Conservation (phyloP, 2,329 filamentous ascomycete genomes). For the Pezicula carpinea region DNA sequence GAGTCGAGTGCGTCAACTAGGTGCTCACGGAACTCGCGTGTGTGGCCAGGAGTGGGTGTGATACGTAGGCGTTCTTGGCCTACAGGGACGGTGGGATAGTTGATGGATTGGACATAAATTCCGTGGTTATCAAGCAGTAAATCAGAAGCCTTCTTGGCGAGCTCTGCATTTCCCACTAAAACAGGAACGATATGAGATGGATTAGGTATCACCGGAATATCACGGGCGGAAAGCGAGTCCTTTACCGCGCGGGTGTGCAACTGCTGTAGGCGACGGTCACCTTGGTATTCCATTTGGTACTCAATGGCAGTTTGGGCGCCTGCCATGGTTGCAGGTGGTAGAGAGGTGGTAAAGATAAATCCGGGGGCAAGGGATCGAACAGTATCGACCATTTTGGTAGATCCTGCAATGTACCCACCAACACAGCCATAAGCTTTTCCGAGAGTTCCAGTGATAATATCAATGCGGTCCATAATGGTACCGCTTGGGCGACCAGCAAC, state of each 20-base stretch:
- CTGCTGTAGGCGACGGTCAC: constrained; percentile 88
- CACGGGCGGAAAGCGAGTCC: constrained; percentile 67
- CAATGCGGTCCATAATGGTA: constrained; percentile 90
- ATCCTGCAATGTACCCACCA: constrained; percentile 95
- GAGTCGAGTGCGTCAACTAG: constrained; percentile 78
- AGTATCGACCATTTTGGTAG: constrained; percentile 79
- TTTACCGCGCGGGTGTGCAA: constrained; percentile 95
- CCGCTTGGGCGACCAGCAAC: constrained; percentile 67
- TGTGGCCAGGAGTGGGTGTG: constrained; percentile 91
- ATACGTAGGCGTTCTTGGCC: constrained; percentile 97
- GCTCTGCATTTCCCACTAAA: constrained; percentile 87
- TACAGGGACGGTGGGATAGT: constrained; percentile 95
- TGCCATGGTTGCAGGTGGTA: constrained; percentile 95
- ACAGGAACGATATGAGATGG: constrained; percentile 94
- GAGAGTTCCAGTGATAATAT: constrained; percentile 96
- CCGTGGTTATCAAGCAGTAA: constrained; percentile 83
- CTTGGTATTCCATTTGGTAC: constrained; percentile 81
- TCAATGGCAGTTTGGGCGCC: constrained; percentile 88
- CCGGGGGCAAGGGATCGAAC: constrained; percentile 92
- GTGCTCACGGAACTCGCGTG: constrained; percentile 77
- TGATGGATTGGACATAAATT: constrained; percentile 98
- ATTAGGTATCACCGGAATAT: constrained; percentile 97
- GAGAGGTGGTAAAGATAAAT: constrained; percentile 97
- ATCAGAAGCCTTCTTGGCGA: constrained; percentile 89
- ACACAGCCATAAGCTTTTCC: constrained; percentile 98